Evolutionary conservation across 2,329 filamentous ascomycete genomes (phyloP).

Genomic region (Sclerotinia borealis): DNA sequence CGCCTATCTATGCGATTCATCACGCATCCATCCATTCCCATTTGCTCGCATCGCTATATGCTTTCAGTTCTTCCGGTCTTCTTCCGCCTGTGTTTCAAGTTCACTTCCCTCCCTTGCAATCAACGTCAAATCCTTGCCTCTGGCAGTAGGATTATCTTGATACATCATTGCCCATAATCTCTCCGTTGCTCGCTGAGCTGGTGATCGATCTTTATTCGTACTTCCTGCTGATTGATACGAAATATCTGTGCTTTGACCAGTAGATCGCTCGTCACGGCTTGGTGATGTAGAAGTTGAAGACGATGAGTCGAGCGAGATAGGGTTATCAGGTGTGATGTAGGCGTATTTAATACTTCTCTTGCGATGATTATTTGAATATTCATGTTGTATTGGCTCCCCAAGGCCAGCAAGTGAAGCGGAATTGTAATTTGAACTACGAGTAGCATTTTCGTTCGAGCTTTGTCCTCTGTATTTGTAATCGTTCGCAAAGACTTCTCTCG

Average conservation of each 20-base stretch:
- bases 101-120: too few species aligned
- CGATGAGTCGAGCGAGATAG: background rate
- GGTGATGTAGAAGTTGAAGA: background rate
- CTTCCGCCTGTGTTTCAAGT: background rate
- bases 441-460: too few species aligned
- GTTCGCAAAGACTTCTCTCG: background rate
- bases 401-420: background rate
- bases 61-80: too few species aligned
- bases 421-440: too few species aligned
- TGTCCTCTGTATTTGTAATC: background rate
- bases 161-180: background rate
- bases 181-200: background rate
- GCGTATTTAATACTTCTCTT: fast-evolving
- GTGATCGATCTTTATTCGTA: background rate
- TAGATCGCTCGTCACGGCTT: background rate
- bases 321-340: background rate
- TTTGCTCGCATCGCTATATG: background rate
- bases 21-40: background rate
- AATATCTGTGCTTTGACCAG: too few species aligned
- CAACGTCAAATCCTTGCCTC: too few species aligned
- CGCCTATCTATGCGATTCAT: too few species aligned
- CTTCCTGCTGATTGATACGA: background rate
- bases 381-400: fast-evolving
- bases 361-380: fast-evolving
- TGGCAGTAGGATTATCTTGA: background rate